Base-by-base conservation (phyloP, 495 filamentous ascomycete genomes). In the Aspergillus cristatus region DNA sequence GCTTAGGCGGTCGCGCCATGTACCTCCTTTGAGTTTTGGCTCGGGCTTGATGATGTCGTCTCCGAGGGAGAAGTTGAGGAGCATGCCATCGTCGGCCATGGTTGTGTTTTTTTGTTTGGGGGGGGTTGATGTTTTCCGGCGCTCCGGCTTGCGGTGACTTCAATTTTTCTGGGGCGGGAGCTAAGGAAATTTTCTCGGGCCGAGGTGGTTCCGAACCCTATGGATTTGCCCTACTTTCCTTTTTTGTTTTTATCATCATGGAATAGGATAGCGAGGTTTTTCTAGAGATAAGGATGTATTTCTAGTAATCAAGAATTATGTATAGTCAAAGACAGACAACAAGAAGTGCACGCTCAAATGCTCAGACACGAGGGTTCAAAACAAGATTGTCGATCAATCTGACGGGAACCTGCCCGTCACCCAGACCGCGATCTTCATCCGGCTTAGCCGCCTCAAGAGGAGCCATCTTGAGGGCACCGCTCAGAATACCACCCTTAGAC, bases 21-120 rank as follows among this genome's bases (percentile, higher is more conserved):
- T 76, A 11, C 91, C 91, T 41, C 91, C 91, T 57, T 79, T 88
- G 55, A 94, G 86, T 43, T 76, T 81, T 32, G 74, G 68, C 32
- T 76, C 70, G 3, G 71, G 71, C 39, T 79, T 82, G 20, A 61
- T 61, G 37, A 67, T 57, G 12, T 66, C 70, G 46, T 84, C 83
- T 11, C 72, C 69, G 18, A 91, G 65, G 38, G 82, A 74, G 54
- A 96, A 96, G 55, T 98, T 97, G 57, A 96, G 70, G 33, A 96
- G 74, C 76, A 98, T 82, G 35, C 86, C 87, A 80, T 94, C 84
- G 66, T 96, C 87, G 14, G 86, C 86, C 89, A 95, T 96, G 42
- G 35, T 46, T 22, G 8, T 6, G 16, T 1, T 20, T 2, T 5
- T 32, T 24, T 11, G 8, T 2, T 14, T 26, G 11, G 6, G 24